A percentile compares a stretch with the other conserved stretches of the same genome.
phyloP scores from a whole-genome alignment of 2,329 filamentous ascomycete genomes.

The Exophiala mesophila region DNA sequence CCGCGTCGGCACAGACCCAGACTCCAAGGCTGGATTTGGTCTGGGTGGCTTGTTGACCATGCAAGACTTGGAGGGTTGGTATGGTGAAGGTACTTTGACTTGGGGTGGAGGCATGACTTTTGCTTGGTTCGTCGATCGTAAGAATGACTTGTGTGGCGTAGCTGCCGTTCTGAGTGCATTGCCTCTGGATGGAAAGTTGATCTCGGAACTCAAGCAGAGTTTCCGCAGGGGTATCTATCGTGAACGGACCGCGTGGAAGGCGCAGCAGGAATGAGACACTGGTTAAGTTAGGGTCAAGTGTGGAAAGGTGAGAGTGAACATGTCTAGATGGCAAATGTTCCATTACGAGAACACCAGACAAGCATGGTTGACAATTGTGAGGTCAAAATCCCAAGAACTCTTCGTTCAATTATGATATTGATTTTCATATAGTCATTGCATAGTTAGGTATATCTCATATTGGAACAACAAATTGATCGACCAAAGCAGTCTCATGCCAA shows the following conservation, averaged over 20 bases:
- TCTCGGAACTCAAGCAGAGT: conserved; percentile 37
- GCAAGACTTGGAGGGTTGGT: conserved; percentile 41
- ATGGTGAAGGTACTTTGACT: conserved; percentile 40
- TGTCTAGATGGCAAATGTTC: too few species aligned
- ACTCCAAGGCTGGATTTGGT: conserved; percentile 36
- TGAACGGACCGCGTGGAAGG: conserved; percentile 35
- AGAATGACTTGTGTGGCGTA: conserved; percentile 43
- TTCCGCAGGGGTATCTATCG: conserved; percentile 42
- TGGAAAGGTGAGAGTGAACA: too few species aligned
- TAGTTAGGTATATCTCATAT: too few species aligned
- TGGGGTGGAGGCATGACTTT: conserved; percentile 47
- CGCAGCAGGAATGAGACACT: too few species aligned
- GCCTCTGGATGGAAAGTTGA: conserved; percentile 30
- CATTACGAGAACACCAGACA: too few species aligned
- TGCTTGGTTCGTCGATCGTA: conserved; percentile 48
- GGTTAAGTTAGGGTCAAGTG: too few species aligned
- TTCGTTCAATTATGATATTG: too few species aligned
- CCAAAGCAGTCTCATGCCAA: too few species aligned
- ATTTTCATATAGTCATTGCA: too few species aligned
- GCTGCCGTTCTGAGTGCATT: conserved; percentile 39
- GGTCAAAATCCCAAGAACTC: too few species aligned
- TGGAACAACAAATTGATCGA: too few species aligned
- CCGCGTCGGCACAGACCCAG: conserved; percentile 32
- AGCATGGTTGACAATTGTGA: too few species aligned
- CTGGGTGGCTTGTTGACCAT: conserved; percentile 41